A percentile compares a stretch with the other conserved stretches of the same genome.
phyloP scores from a whole-genome alignment of 805 yeast species.

The Zygotorulaspora chibaensis region DNA sequence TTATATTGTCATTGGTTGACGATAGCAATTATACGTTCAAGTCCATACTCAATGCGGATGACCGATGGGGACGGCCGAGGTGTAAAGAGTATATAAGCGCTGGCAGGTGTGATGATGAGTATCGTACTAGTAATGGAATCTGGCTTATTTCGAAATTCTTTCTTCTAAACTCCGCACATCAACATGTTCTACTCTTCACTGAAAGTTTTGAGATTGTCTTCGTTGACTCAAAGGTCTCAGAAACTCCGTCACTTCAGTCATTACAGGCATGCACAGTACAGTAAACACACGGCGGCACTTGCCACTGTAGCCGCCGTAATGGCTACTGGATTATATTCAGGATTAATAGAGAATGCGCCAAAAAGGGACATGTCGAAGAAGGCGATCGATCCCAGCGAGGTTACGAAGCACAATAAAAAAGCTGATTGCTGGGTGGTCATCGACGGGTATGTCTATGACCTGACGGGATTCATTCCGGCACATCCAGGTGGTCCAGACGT shows the following conservation, averaged over 20 bases:
- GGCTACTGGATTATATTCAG: neutral
- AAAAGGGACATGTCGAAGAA: slow-evolving; percentile 14
- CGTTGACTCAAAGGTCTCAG: neutral
- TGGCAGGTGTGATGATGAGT: too few relatives aligned
- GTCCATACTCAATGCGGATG: too few relatives aligned
- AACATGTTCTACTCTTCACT: neutral
- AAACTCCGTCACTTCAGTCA: neutral
- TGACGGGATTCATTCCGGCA: slow-evolving; percentile 63
- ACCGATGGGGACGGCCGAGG: too few relatives aligned
- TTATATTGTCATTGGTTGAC: too few relatives aligned
- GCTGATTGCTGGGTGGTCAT: slow-evolving; percentile 82
- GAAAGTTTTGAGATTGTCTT: neutral
- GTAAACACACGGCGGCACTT: neutral
- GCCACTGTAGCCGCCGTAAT: slow-evolving; percentile 8
- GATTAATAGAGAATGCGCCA: slow-evolving; percentile 13
- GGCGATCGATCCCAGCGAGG: slow-evolving; percentile 43
- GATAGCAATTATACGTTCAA: too few relatives aligned
- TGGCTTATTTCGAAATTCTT: too few relatives aligned
- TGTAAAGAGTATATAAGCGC: too few relatives aligned
- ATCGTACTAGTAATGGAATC: too few relatives aligned
- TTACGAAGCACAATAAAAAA: slow-evolving; percentile 62
- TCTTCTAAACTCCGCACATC: too few relatives aligned
- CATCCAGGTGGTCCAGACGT: slow-evolving; percentile 85
- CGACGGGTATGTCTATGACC: slow-evolving; percentile 73
- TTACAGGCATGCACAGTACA: neutral